phyloP scores from a whole-genome alignment of 192 early-diverging fungal species.

The Coemansia sp. region DNA sequence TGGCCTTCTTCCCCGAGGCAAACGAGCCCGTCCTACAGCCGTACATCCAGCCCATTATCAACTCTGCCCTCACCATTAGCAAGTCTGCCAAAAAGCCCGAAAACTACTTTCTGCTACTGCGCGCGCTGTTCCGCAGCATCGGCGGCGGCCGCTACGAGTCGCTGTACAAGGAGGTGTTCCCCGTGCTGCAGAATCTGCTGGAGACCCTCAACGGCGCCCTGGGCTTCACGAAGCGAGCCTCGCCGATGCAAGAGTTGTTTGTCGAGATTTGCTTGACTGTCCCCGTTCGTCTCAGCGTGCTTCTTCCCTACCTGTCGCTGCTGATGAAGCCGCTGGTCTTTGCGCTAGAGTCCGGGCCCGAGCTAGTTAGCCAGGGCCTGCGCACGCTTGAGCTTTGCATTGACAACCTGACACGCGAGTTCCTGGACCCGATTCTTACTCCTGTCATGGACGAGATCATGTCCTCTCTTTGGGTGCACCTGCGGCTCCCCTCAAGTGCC shows the following conservation, averaged over 20 bases:
- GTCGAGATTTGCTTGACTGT: slow-evolving; percentile 97
- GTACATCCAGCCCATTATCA: slow-evolving; percentile 89
- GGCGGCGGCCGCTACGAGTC: slow-evolving; percentile 95
- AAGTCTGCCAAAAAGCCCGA: slow-evolving; percentile 82
- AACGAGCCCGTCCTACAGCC: slow-evolving; percentile 93
- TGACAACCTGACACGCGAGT: slow-evolving; percentile 96
- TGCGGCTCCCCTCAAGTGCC: slow-evolving; percentile 86
- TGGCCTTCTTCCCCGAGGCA: slow-evolving; percentile 86
- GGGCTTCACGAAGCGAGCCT: slow-evolving; percentile 75
- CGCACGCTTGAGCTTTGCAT: slow-evolving; percentile 97
- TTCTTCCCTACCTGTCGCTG: slow-evolving; percentile 90
- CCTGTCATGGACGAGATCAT: slow-evolving; percentile 95
- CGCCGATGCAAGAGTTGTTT: slow-evolving; percentile 92
- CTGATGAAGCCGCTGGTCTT: slow-evolving; percentile 96
- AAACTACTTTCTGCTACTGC: slow-evolving; percentile 92
- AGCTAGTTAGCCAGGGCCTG: slow-evolving; percentile 94
- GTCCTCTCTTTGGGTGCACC: slow-evolving; percentile 90
- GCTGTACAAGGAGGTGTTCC: slow-evolving; percentile 95
- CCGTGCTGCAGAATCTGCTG: slow-evolving; percentile 88
- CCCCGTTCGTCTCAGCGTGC: slow-evolving; percentile 90
- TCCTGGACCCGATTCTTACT: slow-evolving; percentile 93
- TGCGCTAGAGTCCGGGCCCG: slow-evolving; percentile 88
- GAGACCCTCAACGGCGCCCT: slow-evolving; percentile 87
- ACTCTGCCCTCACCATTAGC: slow-evolving; percentile 82
- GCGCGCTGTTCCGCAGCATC: slow-evolving; percentile 92